A percentile compares a stretch with the other conserved stretches of the same genome.
These are phyloP conservation scores for Boletus chippewaensis DNA, from an alignment of 1,284 basidiomycete genomes.

Conservation along the genomic window DNA sequence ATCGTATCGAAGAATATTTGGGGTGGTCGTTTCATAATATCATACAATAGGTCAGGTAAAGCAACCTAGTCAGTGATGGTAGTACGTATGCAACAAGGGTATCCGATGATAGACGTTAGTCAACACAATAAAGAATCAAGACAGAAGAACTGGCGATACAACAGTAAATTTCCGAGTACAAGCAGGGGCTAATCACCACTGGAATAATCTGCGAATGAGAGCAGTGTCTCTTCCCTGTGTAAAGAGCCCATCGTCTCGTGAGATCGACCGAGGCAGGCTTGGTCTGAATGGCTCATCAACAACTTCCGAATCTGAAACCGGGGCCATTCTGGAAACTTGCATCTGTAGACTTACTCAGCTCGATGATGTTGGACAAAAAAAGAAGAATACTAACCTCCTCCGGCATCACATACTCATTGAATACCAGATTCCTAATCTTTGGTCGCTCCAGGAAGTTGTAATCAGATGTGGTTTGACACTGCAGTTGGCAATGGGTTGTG, in stretches of 20 bases:
- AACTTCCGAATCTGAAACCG: constrained; percentile 38
- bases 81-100: constrained; percentile 36
- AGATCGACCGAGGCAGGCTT: constrained; percentile 28
- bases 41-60: constrained; percentile 27
- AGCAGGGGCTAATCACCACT: constrained; percentile 21
- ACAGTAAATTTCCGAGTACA: constrained; percentile 23
- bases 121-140: constrained; percentile 29
- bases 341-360: constrained; percentile 35
- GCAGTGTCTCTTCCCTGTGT: constrained; percentile 31
- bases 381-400: constrained; percentile 43
- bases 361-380: neutral
- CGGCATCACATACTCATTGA: constrained; percentile 51
- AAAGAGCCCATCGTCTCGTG: constrained; percentile 30
- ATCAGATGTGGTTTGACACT: constrained; percentile 52
- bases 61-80: constrained; percentile 30
- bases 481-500: constrained; percentile 65
- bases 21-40: constrained; percentile 14
- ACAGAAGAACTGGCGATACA: constrained; percentile 27
- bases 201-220: constrained; percentile 32
- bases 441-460: constrained; percentile 52
- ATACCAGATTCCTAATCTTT: constrained; percentile 47
- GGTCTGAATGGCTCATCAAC: constrained; percentile 37
- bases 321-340: constrained; percentile 53
- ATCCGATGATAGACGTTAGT: constrained; percentile 29
- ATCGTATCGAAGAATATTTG: neutral